Conservation (phyloP, 306 rosid species). For the Cucurbita ficifolia region DNA sequence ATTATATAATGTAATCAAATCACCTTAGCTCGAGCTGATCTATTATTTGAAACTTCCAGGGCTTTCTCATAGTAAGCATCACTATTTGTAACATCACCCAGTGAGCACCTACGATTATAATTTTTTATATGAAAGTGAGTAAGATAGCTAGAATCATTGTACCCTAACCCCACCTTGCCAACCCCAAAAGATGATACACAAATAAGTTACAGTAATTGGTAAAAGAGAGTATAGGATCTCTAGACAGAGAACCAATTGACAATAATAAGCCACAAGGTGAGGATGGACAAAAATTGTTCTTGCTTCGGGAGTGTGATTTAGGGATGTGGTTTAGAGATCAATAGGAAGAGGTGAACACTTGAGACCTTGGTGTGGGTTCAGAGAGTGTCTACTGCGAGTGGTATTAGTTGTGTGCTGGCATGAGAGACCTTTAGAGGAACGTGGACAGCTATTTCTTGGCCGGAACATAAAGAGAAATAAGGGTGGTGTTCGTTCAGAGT, state of each 20-base stretch:
- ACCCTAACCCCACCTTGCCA: not conserved
- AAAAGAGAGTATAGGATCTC: not conserved
- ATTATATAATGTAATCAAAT: constrained; percentile 9
- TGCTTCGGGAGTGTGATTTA: too few relatives aligned
- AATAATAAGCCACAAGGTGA: not conserved
- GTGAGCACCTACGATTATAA: constrained; percentile 49
- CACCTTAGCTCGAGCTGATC: constrained; percentile 92
- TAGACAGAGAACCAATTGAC: not conserved
- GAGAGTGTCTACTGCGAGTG: too few relatives aligned
- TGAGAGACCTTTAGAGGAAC: too few relatives aligned
- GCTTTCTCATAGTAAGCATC: constrained; percentile 84
- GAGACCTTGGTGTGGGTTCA: too few relatives aligned
- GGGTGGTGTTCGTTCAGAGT: too few relatives aligned
- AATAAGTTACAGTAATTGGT: not conserved
- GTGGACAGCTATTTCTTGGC: too few relatives aligned
- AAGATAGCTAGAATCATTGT: not conserved
- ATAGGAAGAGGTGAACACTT: too few relatives aligned
- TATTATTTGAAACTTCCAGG: constrained; percentile 71
- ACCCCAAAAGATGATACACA: not conserved
- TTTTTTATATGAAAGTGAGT: not conserved
- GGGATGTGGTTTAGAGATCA: too few relatives aligned
- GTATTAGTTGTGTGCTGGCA: too few relatives aligned
- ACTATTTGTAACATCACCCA: constrained; percentile 69
- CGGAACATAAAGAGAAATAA: too few relatives aligned
- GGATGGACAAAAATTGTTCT: too few relatives aligned